phyloP scores from a whole-genome alignment of 1,284 basidiomycete species.

The Moesziomyces sp. region DNA sequence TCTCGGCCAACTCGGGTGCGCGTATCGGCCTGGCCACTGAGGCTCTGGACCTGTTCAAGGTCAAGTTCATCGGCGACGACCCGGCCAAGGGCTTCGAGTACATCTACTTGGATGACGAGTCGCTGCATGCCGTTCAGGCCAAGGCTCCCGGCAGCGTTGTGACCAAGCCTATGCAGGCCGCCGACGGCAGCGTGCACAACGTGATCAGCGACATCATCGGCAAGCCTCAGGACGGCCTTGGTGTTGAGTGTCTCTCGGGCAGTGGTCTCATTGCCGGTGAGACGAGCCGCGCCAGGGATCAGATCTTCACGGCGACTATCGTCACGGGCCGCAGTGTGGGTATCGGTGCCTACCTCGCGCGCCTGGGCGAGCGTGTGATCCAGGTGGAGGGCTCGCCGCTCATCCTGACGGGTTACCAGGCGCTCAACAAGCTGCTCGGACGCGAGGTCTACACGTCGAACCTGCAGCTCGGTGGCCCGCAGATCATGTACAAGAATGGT shows the following conservation, averaged over 20 bases:
- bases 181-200: conserved; percentile 85
- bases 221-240: conserved; percentile 88
- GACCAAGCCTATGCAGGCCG: conserved; percentile 81
- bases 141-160: conserved; percentile 76
- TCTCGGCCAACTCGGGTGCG: conserved; percentile 98
- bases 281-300: conserved; percentile 96
- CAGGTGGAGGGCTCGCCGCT: conserved; percentile 99
- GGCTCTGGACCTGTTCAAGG: conserved; percentile 86
- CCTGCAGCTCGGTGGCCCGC: conserved; percentile 94
- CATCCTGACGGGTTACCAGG: conserved; percentile 95
- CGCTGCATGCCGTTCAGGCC: conserved; percentile 72
- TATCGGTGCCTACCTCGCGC: conserved; percentile 98
- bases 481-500: conserved; percentile 75
- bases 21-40: conserved; percentile 97
- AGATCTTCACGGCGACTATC: conserved; percentile 99
- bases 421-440: conserved; percentile 98
- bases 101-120: conserved; percentile 78
- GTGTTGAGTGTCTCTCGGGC: conserved; percentile 94
- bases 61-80: conserved; percentile 84
- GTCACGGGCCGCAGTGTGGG: conserved; percentile 98
- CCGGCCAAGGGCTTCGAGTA: conserved; percentile 97
- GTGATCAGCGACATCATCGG: conserved; percentile 97
- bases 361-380: conserved; percentile 95
- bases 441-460: conserved; percentile 99
- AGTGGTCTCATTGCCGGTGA: conserved; percentile 99